These are phyloP conservation scores for Fusarium marasasianum DNA, from an alignment of 2,329 filamentous ascomycete species.

Conservation along the genomic window DNA sequence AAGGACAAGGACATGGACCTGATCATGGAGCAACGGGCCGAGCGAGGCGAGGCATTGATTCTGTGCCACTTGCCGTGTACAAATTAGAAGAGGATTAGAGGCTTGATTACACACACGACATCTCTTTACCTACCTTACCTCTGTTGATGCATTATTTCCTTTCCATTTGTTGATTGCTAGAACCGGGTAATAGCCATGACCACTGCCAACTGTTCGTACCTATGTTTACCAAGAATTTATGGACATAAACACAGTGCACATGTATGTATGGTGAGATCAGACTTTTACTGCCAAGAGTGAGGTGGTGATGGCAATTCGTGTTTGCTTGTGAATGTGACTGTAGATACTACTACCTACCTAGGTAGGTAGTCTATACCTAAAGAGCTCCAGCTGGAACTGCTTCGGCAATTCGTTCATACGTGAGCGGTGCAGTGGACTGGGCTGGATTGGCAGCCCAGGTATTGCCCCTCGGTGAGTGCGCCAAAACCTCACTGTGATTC, in stretches of 20 bases:
- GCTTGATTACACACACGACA: constrained; percentile 35
- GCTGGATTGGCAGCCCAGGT: background rate
- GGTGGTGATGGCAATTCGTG: background rate
- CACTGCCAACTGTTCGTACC: background rate
- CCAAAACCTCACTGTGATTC: constrained; percentile 9
- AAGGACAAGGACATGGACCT: constrained; percentile 11
- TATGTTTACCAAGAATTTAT: background rate
- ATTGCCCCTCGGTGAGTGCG: background rate
- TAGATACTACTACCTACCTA: background rate
- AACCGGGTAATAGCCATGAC: background rate
- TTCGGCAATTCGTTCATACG: background rate
- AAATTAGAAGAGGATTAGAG: constrained; percentile 46
- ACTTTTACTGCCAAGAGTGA: background rate
- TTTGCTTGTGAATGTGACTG: background rate
- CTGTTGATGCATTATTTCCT: constrained; percentile 15
- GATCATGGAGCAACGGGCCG: constrained; percentile 28
- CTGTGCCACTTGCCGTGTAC: constrained; percentile 48
- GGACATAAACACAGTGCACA: background rate
- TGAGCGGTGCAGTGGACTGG: background rate
- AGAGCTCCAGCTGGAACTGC: background rate
- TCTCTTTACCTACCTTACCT: constrained; percentile 14
- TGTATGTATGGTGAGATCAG: background rate
- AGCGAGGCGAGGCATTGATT: constrained; percentile 36
- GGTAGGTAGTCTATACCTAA: background rate
- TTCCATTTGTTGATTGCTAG: background rate